Evolutionary conservation across 768 basidiomycete genomes (phyloP).

Genomic region (Galerina marginata): DNA sequence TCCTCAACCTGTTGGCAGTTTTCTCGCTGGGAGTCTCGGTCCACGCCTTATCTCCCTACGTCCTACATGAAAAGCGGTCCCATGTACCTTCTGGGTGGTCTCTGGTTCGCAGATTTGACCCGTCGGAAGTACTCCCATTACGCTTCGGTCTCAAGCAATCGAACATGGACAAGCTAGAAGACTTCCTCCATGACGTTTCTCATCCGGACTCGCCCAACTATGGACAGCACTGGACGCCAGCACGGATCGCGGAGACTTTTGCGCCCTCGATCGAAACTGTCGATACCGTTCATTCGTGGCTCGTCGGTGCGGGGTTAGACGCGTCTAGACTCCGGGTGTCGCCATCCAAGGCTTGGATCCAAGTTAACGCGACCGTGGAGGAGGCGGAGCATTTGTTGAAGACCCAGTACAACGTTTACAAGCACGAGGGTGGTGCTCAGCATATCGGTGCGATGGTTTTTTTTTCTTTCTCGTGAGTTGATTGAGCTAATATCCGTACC

Average conservation of each 20-base stretch:
- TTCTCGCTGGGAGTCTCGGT: constrained; percentile 7
- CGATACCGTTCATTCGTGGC: constrained; percentile 46
- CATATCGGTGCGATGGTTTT: constrained; percentile 39
- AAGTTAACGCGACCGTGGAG: constrained; percentile 43
- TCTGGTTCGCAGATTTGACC: constrained; percentile 38
- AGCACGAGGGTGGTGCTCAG: constrained; percentile 38
- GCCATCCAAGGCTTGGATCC: constrained; percentile 40
- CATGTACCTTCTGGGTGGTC: constrained; percentile 47
- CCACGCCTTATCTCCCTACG: constrained; percentile 39
- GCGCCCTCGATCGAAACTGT: constrained; percentile 44
- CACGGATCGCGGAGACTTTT: constrained; percentile 46
- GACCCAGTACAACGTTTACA: constrained; percentile 51
- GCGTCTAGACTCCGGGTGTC: constrained; percentile 36
- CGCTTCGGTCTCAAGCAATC: constrained; percentile 51
- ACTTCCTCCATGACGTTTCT: constrained; percentile 46
- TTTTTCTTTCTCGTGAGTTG: not conserved
- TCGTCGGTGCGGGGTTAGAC: constrained; percentile 41
- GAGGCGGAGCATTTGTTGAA: constrained; percentile 47
- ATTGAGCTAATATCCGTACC: not conserved
- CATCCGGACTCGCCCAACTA: constrained; percentile 52
- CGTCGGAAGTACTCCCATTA: constrained; percentile 42
- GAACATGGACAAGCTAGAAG: constrained; percentile 47
- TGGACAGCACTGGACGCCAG: constrained; percentile 51
- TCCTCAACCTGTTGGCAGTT: constrained; percentile 12
- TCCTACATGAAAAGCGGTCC: constrained; percentile 45